These are phyloP conservation scores for Pilatotrama ljubarskyi DNA, from an alignment of 768 basidiomycete species.

Conservation along the genomic window DNA sequence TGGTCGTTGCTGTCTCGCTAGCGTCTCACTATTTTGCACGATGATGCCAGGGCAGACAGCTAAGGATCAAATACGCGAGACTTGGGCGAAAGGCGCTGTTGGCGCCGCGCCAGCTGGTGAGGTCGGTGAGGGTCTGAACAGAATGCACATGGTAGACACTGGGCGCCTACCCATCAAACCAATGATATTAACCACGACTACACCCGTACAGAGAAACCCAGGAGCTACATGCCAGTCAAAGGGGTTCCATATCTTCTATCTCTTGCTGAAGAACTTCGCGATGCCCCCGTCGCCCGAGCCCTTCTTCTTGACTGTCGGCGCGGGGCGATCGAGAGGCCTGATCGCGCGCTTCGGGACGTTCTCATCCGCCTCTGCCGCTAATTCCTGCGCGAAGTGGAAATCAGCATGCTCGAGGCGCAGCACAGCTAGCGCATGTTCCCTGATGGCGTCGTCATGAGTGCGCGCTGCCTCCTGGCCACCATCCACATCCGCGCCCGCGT, in stretches of 20 bases:
- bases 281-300: constrained; percentile 38
- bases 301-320: constrained; percentile 29
- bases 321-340: constrained; percentile 20
- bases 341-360: constrained; percentile 25
- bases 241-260: constrained; percentile 19
- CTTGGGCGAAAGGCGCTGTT: background rate
- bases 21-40: constrained; percentile 9
- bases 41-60: background rate
- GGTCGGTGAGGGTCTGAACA: background rate
- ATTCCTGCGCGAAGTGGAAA: constrained; percentile 83
- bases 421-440: constrained; percentile 39
- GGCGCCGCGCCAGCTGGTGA: background rate
- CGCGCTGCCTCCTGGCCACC: constrained; percentile 30
- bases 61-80: background rate
- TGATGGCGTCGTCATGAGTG: constrained; percentile 28
- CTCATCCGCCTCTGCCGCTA: constrained; percentile 49
- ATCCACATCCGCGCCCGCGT: constrained; percentile 24
- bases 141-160: background rate
- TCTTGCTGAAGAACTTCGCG: constrained; percentile 47
- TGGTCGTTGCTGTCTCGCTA: constrained; percentile 7
- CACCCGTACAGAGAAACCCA: background rate
- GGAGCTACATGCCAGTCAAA: background rate
- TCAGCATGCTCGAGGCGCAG: constrained; percentile 78
- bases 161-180: background rate
- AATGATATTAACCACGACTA: constrained; percentile 1